Conservation (phyloP, 1,284 basidiomycete species). For the Schizophyllum amplum region DNA sequence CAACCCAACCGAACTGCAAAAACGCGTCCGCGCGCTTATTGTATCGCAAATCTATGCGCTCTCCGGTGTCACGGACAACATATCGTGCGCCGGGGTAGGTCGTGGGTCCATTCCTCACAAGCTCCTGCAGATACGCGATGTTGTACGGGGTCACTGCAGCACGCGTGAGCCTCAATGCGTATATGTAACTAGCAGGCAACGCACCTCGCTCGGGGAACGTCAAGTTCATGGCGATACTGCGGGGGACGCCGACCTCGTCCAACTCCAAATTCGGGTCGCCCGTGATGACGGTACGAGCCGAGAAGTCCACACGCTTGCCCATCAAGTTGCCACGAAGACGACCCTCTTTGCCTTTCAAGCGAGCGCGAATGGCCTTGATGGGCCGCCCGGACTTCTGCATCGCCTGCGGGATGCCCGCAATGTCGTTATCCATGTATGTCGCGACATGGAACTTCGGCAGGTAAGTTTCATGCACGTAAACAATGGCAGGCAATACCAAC, state of each 20-base stretch:
- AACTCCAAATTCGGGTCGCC: conserved; percentile 97
- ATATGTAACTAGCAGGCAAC: conserved; percentile 10
- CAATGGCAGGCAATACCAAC: conserved; percentile 27
- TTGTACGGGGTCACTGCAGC: conserved; percentile 99
- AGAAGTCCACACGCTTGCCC: conserved; percentile 99
- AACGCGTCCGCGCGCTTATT: conserved; percentile 98
- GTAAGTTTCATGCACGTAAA: conserved; percentile 3
- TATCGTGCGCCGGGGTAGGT: conserved; percentile 96
- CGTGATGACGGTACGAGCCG: conserved; percentile 98
- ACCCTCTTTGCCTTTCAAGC: conserved; percentile 98
- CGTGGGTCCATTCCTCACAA: conserved; percentile 95
- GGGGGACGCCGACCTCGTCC: conserved; percentile 98
- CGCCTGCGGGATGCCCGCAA: conserved; percentile 96
- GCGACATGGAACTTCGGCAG: conserved; percentile 84
- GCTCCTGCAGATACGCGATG: conserved; percentile 88
- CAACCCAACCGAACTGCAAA: conserved; percentile 98
- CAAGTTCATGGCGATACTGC: conserved; percentile 94
- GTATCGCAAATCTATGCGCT: conserved; percentile 96
- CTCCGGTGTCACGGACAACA: conserved; percentile 95
- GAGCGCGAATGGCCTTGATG: conserved; percentile 96
- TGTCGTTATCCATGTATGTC: conserved; percentile 99
- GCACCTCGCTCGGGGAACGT: conserved; percentile 94
- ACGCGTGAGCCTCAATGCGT: background rate
- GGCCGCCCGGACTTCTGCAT: conserved; percentile 98
- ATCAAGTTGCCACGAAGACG: conserved; percentile 97